Evolutionary conservation across 768 basidiomycete species (phyloP).

Genomic region (Boletus sp.): DNA sequence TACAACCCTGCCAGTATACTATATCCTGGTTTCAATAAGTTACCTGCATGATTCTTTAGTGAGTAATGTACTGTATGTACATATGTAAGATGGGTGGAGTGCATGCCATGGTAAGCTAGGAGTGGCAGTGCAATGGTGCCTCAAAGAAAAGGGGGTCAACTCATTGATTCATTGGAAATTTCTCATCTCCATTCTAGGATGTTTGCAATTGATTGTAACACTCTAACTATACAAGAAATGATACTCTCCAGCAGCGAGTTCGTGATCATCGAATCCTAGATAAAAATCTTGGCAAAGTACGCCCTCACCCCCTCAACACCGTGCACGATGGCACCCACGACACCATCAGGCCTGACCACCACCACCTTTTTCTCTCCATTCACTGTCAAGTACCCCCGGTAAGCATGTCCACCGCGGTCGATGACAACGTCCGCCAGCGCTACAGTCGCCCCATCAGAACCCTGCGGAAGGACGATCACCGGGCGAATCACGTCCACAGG

Average conservation of each 20-base stretch:
- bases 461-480: constrained; percentile 14
- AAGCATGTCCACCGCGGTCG: constrained; percentile 38
- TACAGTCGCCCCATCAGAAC: neutral
- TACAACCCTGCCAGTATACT: too few relatives aligned
- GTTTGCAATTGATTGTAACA: too few relatives aligned
- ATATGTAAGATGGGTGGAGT: too few relatives aligned
- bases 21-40: too few relatives aligned
- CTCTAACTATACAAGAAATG: too few relatives aligned
- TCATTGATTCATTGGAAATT: too few relatives aligned
- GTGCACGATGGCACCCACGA: constrained; percentile 33
- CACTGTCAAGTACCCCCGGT: constrained; percentile 35
- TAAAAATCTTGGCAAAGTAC: constrained; percentile 21
- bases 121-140: too few relatives aligned
- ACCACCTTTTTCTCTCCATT: constrained; percentile 32
- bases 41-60: too few relatives aligned
- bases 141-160: too few relatives aligned
- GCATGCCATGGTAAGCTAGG: too few relatives aligned
- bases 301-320: constrained; percentile 13
- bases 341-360: constrained; percentile 44
- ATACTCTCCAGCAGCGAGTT: neutral
- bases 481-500: constrained; percentile 2
- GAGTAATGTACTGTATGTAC: too few relatives aligned
- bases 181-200: too few relatives aligned
- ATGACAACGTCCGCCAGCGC: constrained; percentile 33
- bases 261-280: neutral